Evolutionary conservation across 1,284 basidiomycete species (phyloP).

Genomic region (Leccinum proliferum): DNA sequence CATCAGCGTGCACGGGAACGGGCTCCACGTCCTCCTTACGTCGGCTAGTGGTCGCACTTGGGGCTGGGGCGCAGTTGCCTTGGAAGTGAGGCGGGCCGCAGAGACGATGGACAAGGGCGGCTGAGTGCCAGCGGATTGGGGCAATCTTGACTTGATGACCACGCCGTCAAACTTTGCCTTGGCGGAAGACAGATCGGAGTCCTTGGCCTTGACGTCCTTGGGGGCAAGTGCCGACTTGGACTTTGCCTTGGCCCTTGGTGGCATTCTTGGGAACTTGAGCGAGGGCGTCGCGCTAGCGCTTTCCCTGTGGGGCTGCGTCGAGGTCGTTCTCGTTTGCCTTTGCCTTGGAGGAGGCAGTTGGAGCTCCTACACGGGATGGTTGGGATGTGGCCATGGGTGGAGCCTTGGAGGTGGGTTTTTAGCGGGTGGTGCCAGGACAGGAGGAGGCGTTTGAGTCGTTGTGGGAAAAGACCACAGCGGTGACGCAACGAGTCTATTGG

Average conservation of each 20-base stretch:
- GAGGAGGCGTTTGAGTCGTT: conserved; percentile 60
- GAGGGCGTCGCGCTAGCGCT: conserved; percentile 71
- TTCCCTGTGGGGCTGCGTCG: conserved; percentile 41
- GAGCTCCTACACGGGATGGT: no score
- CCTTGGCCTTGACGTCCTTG: conserved; percentile 38
- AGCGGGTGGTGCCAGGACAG: conserved; percentile 45
- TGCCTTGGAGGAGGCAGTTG: conserved; percentile 30
- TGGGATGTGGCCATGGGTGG: conserved; percentile 23
- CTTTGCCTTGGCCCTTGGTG: conserved; percentile 37
- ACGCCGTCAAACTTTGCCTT: conserved; percentile 50
- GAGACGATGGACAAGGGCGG: conserved; percentile 37
- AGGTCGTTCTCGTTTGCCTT: conserved; percentile 41
- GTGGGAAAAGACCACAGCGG: conserved; percentile 35
- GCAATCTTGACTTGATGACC: conserved; percentile 42
- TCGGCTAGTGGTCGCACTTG: no score
- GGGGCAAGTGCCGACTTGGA: conserved; percentile 17
- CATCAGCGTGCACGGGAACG: conserved; percentile 4
- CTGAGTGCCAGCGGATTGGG: conserved; percentile 29
- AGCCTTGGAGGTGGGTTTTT: conserved; percentile 47
- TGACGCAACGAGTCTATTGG: no score
- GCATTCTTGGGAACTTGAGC: conserved; percentile 48
- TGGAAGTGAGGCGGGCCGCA: conserved; percentile 26
- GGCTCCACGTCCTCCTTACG: no score
- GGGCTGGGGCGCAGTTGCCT: conserved; percentile 15
- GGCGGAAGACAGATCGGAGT: conserved; percentile 33